Percentiles rank a stretch among this genome's conserved stretches.
Evolutionary conservation across 805 yeast genomes (phyloP).

Genomic region (Cyberlindnera mycetangii): DNA sequence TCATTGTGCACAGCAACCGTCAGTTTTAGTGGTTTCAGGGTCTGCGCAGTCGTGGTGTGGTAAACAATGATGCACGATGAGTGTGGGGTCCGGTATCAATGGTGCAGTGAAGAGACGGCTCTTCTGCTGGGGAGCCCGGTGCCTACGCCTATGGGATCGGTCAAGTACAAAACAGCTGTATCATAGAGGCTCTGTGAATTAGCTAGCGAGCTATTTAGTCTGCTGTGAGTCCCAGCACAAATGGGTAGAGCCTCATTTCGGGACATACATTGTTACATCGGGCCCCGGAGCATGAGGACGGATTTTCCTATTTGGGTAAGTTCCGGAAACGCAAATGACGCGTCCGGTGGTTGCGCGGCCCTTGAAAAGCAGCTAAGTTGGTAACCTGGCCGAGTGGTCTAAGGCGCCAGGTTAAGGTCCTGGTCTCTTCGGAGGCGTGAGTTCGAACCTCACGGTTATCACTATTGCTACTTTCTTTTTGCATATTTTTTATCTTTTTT

Average conservation of each 20-base stretch:
- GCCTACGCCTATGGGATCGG: too few species aligned
- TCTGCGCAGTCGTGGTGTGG: not conserved
- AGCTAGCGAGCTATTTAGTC: too few species aligned
- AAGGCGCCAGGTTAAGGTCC: slow-evolving; percentile 77
- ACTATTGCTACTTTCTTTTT: slow-evolving; percentile 26
- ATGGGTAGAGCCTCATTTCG: slow-evolving; percentile 13
- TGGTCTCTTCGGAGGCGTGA: slow-evolving; percentile 85
- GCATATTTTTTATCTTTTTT: not conserved
- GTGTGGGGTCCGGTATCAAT: not conserved
- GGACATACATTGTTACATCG: slow-evolving; percentile 1
- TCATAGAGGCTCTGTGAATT: too few species aligned
- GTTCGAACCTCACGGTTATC: slow-evolving; percentile 86
- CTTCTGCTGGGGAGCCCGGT: too few species aligned
- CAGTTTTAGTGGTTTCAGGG: not conserved
- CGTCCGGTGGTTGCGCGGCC: not conserved
- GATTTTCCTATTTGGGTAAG: not conserved
- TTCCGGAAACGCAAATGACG: too few species aligned
- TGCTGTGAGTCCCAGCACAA: too few species aligned
- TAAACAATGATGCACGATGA: not conserved
- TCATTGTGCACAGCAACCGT: not conserved
- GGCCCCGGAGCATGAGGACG: not conserved
- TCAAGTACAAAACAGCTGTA: too few species aligned
- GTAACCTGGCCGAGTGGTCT: slow-evolving; percentile 73
- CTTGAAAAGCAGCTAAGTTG: slow-evolving; percentile 24
- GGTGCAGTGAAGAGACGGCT: too few species aligned